phyloP scores from a whole-genome alignment of 1,139 yeast genomes.

The Taphrina deformans region DNA sequence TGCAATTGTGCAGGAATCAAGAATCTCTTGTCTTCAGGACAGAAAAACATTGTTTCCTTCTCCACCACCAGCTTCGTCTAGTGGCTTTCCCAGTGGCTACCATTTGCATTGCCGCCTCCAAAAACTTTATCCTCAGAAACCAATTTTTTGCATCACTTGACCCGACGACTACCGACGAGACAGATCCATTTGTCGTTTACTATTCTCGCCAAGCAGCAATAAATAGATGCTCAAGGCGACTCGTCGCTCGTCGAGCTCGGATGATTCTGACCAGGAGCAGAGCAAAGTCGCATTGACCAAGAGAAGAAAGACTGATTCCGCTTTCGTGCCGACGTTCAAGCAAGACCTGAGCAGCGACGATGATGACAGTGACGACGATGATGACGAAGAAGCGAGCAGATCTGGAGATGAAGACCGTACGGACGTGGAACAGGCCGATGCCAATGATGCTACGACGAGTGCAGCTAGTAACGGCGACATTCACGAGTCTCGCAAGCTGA shows the following conservation, averaged over 20 bases:
- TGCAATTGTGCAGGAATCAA: no score
- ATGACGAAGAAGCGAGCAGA: slow-evolving; percentile 1
- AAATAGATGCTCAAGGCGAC: neutral
- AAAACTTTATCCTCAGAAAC: neutral
- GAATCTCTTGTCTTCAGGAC: no score
- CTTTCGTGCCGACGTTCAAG: slow-evolving; percentile 30
- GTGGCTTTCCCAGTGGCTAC: no score
- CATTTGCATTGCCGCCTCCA: no score
- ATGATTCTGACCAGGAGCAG: slow-evolving; percentile 7
- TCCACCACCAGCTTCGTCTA: no score
- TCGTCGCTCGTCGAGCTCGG: neutral
- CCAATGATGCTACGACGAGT: neutral
- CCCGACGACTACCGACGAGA: neutral
- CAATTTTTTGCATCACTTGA: neutral
- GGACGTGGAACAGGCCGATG: slow-evolving; percentile 28
- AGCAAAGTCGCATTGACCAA: slow-evolving; percentile 12
- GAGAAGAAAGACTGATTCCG: slow-evolving; percentile 18
- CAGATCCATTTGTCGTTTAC: no score
- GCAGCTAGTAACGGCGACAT: neutral
- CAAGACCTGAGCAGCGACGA: slow-evolving; percentile 35
- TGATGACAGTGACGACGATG: slow-evolving; percentile 38
- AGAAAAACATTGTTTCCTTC: no score
- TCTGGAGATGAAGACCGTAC: slow-evolving; percentile 37
- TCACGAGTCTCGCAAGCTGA: slow-evolving; percentile 8
- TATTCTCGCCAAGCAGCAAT: no score